Evolutionary conservation across 2,329 filamentous ascomycete species (phyloP).

Genomic region (Calonectria leucothoes): DNA sequence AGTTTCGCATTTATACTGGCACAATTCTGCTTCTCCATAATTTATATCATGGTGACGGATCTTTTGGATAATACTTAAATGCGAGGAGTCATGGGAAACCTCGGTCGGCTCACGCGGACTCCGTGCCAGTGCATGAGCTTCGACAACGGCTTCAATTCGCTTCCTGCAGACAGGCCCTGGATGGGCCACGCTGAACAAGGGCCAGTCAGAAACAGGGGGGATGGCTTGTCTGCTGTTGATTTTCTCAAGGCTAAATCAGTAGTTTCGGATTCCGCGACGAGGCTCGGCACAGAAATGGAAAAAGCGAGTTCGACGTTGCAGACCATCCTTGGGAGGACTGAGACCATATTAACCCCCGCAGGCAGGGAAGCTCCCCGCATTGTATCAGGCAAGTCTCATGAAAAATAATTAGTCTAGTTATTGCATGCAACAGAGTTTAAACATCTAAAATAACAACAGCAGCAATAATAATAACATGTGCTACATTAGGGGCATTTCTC

Average conservation of each 20-base stretch:
- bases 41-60: neutral
- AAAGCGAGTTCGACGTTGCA: neutral
- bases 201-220: neutral
- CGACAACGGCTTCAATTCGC: neutral
- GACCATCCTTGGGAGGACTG: neutral
- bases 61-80: no score
- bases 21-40: neutral
- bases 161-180: neutral
- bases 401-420: neutral
- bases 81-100: neutral
- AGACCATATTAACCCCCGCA: neutral
- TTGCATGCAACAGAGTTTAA: neutral
- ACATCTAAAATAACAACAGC: neutral
- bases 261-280: neutral
- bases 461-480: neutral
- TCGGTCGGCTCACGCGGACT: neutral
- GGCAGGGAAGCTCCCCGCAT: neutral
- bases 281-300: neutral
- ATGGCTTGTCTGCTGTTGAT: neutral
- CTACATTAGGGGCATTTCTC: constrained; percentile 1
- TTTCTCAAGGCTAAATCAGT: no score
- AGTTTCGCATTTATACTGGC: neutral
- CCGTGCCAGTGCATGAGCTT: neutral
- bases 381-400: neutral
- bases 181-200: neutral